Evolutionary conservation across 306 rosid species (phyloP).

Genomic region (Ochetophila trinervis): DNA sequence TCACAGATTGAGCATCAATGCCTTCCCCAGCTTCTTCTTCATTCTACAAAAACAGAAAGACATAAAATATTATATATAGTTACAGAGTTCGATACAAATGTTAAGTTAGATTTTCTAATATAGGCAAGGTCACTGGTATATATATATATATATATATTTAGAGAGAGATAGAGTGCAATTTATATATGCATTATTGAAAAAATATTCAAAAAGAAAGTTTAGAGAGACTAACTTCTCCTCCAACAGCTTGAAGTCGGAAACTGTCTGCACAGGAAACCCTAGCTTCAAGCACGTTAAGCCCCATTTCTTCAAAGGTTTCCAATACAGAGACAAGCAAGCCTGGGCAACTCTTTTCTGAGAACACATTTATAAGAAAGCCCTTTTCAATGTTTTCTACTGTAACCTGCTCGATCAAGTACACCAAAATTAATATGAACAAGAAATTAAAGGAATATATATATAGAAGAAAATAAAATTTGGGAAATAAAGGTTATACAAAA

Average conservation of each 20-base stretch:
- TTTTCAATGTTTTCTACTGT: slow-evolving; percentile 84
- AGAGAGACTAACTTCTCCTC: slow-evolving; percentile 62
- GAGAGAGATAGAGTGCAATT: no score
- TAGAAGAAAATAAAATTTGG: neutral
- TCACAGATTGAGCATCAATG: slow-evolving; percentile 43
- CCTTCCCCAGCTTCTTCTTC: slow-evolving; percentile 41
- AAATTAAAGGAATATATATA: neutral
- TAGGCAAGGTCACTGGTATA: no score
- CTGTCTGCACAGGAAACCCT: slow-evolving; percentile 94
- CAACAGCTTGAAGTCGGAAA: slow-evolving; percentile 82
- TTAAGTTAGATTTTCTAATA: no score
- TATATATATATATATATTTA: no score
- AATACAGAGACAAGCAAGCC: slow-evolving; percentile 83
- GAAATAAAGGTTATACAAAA: neutral
- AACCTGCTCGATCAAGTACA: slow-evolving; percentile 47
- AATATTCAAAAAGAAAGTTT: neutral
- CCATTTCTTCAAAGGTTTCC: slow-evolving; percentile 83
- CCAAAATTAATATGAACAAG: neutral
- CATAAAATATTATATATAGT: neutral
- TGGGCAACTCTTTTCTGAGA: slow-evolving; percentile 59
- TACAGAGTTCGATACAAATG: no score
- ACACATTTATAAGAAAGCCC: slow-evolving; percentile 74
- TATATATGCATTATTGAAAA: no score
- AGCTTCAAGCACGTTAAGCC: slow-evolving; percentile 85
- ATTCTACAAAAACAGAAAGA: slow-evolving; percentile 24